Conservation (phyloP, 345 rosid genomes). For the Aethionema arabicum region DNA sequence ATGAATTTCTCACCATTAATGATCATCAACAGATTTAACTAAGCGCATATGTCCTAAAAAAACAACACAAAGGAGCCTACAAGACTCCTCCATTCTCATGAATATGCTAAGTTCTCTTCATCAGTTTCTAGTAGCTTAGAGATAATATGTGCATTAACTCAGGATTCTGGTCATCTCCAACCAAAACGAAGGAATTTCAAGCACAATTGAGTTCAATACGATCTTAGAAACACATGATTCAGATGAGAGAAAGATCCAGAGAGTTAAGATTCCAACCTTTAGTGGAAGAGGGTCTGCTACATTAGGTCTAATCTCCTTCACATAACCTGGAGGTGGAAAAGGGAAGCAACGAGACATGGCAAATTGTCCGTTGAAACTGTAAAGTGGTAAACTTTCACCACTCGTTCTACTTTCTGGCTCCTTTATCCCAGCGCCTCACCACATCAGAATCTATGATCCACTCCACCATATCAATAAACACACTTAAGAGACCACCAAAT, state of each 20-base stretch:
- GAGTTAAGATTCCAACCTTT: constrained; percentile 68
- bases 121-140: background rate
- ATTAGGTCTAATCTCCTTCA: constrained; percentile 64
- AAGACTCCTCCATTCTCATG: constrained; percentile 4
- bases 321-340: constrained; percentile 97
- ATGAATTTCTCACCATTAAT: background rate
- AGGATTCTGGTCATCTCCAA: constrained; percentile 10
- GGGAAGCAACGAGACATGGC: constrained; percentile 99
- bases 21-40: background rate
- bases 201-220: background rate
- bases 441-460: constrained; percentile 52
- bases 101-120: constrained; percentile 7
- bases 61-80: constrained; percentile 7
- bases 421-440: constrained; percentile 59
- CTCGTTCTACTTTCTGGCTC: constrained; percentile 34
- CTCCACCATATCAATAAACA: constrained; percentile 55
- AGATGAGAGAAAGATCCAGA: constrained; percentile 43
- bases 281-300: constrained; percentile 54
- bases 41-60: background rate
- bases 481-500: constrained; percentile 44
- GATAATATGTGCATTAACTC: constrained; percentile 1
- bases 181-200: constrained; percentile 2
- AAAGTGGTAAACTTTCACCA: constrained; percentile 41
- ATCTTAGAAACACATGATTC: constrained; percentile 13
- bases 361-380: constrained; percentile 29